Conservation (phyloP, 768 basidiomycete genomes). For the Hortiboletus campestris region DNA sequence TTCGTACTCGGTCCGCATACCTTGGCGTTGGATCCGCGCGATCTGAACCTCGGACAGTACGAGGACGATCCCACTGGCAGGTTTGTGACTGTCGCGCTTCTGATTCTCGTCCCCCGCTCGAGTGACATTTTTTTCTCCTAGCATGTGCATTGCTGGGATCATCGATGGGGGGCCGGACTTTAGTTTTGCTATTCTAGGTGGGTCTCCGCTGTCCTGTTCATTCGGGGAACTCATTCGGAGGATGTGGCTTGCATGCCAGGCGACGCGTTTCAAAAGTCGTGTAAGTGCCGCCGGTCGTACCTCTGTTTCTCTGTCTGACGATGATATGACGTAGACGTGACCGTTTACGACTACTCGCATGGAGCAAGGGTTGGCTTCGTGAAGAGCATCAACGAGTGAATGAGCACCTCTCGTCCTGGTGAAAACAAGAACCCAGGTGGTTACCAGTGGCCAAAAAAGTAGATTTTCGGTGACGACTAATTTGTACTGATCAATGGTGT, state of each 20-base stretch:
- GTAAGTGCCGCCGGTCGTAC: conserved; percentile 33
- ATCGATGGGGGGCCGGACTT: conserved; percentile 33
- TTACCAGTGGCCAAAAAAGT: too few relatives aligned
- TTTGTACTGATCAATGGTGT: background rate
- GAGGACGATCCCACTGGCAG: conserved; percentile 28
- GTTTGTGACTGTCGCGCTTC: conserved; percentile 12
- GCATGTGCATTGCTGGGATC: conserved; percentile 57
- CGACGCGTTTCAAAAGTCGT: conserved; percentile 66
- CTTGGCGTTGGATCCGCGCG: conserved; percentile 43
- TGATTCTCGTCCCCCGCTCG: background rate
- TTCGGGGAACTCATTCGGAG: background rate
- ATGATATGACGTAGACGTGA: conserved; percentile 49
- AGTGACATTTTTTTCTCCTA: conserved; percentile 13
- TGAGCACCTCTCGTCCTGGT: background rate
- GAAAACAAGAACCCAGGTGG: too few relatives aligned
- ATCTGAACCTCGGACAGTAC: conserved; percentile 56
- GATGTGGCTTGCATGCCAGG: conserved; percentile 28
- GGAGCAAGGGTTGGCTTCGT: conserved; percentile 56
- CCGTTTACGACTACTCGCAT: conserved; percentile 57
- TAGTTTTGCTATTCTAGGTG: conserved; percentile 19
- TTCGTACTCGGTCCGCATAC: conserved; percentile 44
- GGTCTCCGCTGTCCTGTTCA: background rate
- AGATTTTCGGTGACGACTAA: background rate
- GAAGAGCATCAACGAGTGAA: conserved; percentile 43
- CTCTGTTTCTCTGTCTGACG: background rate